Base-by-base conservation (phyloP, 164 flowering plant species). In the Akebia trifoliata region DNA sequence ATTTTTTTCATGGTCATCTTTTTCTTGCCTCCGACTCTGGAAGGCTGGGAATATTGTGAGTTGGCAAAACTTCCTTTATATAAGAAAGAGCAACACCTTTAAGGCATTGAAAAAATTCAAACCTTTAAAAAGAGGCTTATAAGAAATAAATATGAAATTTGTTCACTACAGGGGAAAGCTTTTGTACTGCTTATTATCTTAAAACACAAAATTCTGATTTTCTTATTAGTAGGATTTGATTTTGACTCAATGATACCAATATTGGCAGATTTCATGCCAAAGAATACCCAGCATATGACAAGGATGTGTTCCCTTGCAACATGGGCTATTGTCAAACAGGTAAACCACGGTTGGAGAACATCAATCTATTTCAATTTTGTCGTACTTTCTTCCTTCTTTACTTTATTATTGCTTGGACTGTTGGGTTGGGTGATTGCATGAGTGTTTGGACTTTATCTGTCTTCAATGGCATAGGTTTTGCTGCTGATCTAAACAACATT, bases 251-350 rank as follows among this genome's bases (percentile, higher is more conserved):
- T 18, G 15, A 12, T 60, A 4, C 55, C 21, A 44, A 36, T 56
- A 30, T 28, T 70, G 69, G 40, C 76, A 90, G 99, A 81, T 93
- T 93, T 68, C 99, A 90, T 78, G 92, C 96, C 10, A 90, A 75
- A 68, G 99, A 93, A 71, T 86, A 90, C 67, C 99, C 99, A 46
- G 83, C 86, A 38, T 93, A 72, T 70, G 83, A 84, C 10, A 75
- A 81, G 43, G 63, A 81, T 65, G 56, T 56, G 34, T 93, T 93
- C 64, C 97, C 97, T 6, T 84, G 52, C 66, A 74, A 79, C 57
- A 80, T 83, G 90, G 99, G 99, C 8, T 93, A 81, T 62, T 93
- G 99, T 68, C 99, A 93, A 70, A 76, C 0, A 64, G 99, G 99
- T 92, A 74, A 47, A 46, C 37, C 3, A 8, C 34, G 37, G 14